phyloP scores from a whole-genome alignment of 2,329 filamentous ascomycete genomes.

The Microascus cirrosus region DNA sequence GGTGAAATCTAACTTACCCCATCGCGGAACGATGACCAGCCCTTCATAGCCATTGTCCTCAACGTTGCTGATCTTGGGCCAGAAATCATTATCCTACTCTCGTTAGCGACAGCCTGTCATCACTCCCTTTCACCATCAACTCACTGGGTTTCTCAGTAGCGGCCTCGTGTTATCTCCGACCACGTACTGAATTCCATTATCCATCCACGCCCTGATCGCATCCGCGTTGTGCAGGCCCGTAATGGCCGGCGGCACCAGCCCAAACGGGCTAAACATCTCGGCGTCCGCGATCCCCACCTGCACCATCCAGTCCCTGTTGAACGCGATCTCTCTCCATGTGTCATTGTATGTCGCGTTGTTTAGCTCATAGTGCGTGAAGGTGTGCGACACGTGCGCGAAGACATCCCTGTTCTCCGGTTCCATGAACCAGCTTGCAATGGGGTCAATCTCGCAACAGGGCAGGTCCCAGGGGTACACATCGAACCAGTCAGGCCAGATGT shows the following conservation, averaged over 20 bases:
- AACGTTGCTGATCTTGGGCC: conserved; percentile 41
- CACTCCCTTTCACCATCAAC: not conserved
- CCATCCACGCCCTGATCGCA: conserved; percentile 45
- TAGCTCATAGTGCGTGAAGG: conserved; percentile 47
- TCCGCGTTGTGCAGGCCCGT: conserved; percentile 54
- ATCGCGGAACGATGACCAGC: conserved; percentile 45
- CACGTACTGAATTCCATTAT: conserved; percentile 45
- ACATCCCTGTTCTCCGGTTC: conserved; percentile 34
- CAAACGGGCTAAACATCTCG: conserved; percentile 35
- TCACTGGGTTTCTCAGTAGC: conserved; percentile 32
- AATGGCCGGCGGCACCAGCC: conserved; percentile 51
- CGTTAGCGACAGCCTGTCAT: not conserved
- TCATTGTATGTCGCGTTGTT: conserved; percentile 51
- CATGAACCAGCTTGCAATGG: conserved; percentile 40
- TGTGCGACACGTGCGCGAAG: conserved; percentile 51
- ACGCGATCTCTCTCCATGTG: conserved; percentile 43
- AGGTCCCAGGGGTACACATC: conserved; percentile 37
- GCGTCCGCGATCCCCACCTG: conserved; percentile 37
- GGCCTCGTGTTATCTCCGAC: conserved; percentile 53
- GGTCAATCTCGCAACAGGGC: conserved; percentile 36
- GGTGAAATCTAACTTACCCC: conserved; percentile 14
- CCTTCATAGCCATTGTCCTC: conserved; percentile 42
- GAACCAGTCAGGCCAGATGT: conserved; percentile 38
- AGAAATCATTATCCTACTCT: conserved; percentile 31
- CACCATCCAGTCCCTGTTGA: conserved; percentile 48